Evolutionary conservation across 805 yeast species (phyloP).

Genomic region (Lipomyces sp.): DNA sequence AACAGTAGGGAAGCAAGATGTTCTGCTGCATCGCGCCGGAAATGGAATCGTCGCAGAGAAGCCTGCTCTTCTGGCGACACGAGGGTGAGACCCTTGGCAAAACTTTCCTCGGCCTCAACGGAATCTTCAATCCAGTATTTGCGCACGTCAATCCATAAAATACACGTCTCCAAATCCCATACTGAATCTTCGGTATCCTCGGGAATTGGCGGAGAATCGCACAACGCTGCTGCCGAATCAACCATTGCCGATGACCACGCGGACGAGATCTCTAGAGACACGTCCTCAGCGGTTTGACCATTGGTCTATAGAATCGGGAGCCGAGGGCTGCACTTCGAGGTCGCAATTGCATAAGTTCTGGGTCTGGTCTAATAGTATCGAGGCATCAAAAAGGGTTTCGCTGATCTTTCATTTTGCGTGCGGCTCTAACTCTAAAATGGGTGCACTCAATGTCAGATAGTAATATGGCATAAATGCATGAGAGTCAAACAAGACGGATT

Average conservation of each 20-base stretch:
- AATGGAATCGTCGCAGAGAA: constrained; percentile 20
- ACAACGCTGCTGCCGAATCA: background rate
- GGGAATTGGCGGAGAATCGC: background rate
- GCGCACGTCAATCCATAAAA: constrained; percentile 6
- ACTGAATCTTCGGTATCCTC: background rate
- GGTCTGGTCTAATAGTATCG: too few relatives aligned
- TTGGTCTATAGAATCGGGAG: background rate
- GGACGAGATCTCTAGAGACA: background rate
- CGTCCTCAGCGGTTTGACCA: background rate
- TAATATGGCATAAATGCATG: too few relatives aligned
- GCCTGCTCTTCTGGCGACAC: constrained; percentile 24
- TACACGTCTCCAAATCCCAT: constrained; percentile 1
- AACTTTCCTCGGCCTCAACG: background rate
- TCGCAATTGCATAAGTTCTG: too few relatives aligned
- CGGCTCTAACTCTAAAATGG: too few relatives aligned
- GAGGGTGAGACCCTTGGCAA: constrained; percentile 10
- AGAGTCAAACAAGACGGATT: background rate
- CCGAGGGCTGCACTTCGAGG: background rate
- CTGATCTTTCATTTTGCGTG: too few relatives aligned
- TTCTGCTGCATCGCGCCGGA: constrained; percentile 22
- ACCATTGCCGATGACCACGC: background rate
- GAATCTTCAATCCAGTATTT: constrained; percentile 7
- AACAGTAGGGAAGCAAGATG: constrained; percentile 30
- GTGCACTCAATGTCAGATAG: too few relatives aligned
- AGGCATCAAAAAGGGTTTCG: too few relatives aligned